Conservation (phyloP, 108 stramenopile genomes). For the Cyclotella baltica region DNA sequence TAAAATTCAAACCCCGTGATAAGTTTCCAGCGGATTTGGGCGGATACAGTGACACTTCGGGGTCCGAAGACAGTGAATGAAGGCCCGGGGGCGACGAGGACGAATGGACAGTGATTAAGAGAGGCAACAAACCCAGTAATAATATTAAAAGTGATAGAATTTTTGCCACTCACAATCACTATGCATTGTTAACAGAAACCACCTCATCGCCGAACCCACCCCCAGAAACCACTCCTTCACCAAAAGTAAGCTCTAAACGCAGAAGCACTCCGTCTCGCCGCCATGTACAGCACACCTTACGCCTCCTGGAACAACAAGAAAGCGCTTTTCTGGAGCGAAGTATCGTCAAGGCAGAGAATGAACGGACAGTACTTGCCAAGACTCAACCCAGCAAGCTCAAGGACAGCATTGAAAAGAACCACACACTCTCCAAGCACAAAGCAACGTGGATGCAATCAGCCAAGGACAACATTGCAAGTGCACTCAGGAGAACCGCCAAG, state of each 20-base stretch:
- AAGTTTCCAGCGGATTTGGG: slow-evolving; percentile 9
- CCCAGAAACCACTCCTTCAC: background rate
- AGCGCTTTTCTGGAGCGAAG: background rate
- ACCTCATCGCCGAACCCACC: background rate
- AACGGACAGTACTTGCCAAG: background rate
- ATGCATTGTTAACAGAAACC: background rate
- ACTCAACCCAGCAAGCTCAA: no score
- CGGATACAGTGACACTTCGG: background rate
- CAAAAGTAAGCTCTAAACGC: background rate
- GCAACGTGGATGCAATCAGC: no score
- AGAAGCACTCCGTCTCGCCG: background rate
- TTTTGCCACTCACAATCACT: background rate
- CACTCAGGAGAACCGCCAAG: no score
- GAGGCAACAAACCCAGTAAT: background rate
- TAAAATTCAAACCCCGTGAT: background rate
- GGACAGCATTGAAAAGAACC: no score
- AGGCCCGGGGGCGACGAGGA: slow-evolving; percentile 7
- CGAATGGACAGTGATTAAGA: background rate
- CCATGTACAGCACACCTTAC: background rate
- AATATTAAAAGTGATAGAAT: background rate
- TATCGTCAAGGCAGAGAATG: background rate
- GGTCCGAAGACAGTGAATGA: background rate
- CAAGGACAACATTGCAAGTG: no score
- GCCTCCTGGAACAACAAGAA: background rate
- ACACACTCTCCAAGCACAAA: no score